These are phyloP conservation scores for Alternaria ethzedia DNA, from an alignment of 2,329 filamentous ascomycete genomes.

Conservation along the genomic window DNA sequence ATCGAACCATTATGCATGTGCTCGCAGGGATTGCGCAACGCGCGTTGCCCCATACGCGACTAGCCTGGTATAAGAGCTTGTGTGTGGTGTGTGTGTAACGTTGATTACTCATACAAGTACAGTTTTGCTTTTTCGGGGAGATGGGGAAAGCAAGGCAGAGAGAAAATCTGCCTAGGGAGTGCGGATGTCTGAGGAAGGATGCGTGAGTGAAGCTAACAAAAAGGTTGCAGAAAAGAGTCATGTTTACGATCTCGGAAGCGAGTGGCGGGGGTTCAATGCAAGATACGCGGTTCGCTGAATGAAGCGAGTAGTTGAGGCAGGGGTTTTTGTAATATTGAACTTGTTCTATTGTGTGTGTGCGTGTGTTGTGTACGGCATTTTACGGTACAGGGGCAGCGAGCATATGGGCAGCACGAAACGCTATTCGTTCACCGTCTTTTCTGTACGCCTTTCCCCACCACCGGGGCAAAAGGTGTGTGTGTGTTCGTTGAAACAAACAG, in stretches of 20 bases:
- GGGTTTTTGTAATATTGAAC: not conserved
- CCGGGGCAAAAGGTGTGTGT: not conserved
- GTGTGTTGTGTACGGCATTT: not conserved
- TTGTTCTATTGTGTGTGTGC: not conserved
- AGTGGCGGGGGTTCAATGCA: not conserved
- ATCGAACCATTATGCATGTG: slow-evolving; percentile 9
- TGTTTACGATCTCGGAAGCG: not conserved
- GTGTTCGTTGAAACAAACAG: not conserved
- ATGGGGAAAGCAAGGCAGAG: not conserved
- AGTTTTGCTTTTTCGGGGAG: not conserved
- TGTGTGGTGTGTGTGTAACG: not conserved
- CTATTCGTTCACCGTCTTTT: slow-evolving; percentile 3
- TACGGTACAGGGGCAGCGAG: not conserved
- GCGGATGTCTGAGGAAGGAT: not conserved
- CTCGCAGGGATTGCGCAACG: not conserved
- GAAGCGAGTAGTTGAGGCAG: not conserved
- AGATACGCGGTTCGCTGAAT: not conserved
- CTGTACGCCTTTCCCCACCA: not conserved
- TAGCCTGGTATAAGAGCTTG: not conserved
- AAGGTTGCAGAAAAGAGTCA: not conserved
- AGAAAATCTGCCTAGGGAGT: not conserved
- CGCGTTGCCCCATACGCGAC: not conserved
- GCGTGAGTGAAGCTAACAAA: not conserved
- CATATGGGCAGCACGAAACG: not conserved
- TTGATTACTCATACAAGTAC: not conserved